phyloP scores from a whole-genome alignment of 768 basidiomycete species.

The Russula sp. region DNA sequence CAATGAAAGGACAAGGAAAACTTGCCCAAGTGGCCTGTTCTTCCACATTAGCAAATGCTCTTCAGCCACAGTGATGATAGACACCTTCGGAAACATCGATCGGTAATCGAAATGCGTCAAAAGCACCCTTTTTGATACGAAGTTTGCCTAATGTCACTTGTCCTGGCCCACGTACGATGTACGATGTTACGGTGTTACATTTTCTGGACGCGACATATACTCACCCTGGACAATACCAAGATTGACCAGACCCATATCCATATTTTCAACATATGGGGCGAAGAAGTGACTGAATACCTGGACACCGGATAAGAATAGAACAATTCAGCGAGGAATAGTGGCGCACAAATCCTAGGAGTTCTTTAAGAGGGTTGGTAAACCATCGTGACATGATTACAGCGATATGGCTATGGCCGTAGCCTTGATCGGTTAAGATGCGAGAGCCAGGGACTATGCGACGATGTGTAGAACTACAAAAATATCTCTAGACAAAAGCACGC shows the following conservation, averaged over 20 bases:
- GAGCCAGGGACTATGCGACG: not conserved
- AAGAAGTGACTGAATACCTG: constrained; percentile 86
- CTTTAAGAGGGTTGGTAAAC: constrained; percentile 85
- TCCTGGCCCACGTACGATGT: constrained; percentile 36
- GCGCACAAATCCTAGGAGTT: constrained; percentile 72
- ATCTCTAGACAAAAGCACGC: not conserved
- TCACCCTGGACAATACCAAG: constrained; percentile 85
- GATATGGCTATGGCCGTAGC: not conserved
- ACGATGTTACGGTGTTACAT: constrained; percentile 8
- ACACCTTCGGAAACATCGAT: constrained; percentile 91
- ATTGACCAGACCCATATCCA: constrained; percentile 92
- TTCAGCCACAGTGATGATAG: not conserved
- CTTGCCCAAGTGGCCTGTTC: constrained; percentile 72
- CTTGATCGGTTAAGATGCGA: not conserved
- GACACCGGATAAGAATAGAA: not conserved
- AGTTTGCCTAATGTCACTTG: constrained; percentile 73
- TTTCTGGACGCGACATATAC: constrained; percentile 5
- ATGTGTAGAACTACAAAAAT: not conserved
- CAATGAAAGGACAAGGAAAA: constrained; percentile 83
- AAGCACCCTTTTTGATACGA: constrained; percentile 82
- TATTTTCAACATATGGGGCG: constrained; percentile 91
- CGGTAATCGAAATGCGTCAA: constrained; percentile 93
- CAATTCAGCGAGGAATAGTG: not conserved
- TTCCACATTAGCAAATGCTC: not conserved
- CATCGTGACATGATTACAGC: constrained; percentile 32